These are phyloP conservation scores for Fusarium denticulatum DNA, from an alignment of 2,329 filamentous ascomycete genomes.

Conservation along the genomic window DNA sequence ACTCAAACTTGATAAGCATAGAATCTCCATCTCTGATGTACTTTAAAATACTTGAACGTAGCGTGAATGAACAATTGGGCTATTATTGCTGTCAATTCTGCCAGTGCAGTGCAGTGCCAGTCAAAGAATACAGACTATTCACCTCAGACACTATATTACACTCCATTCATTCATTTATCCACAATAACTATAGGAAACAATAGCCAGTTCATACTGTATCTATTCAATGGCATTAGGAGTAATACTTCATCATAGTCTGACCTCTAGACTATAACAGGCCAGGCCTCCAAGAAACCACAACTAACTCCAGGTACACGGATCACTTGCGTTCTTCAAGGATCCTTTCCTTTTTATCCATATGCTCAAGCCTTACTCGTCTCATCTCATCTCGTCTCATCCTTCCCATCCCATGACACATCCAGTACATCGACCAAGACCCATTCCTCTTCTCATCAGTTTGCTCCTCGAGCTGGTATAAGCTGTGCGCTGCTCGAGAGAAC, in stretches of 20 bases:
- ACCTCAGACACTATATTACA: not conserved
- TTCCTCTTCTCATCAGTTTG: slow-evolving; percentile 25
- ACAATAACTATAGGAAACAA: not conserved
- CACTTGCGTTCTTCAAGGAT: slow-evolving; percentile 28
- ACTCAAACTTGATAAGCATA: not conserved
- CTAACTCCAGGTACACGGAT: slow-evolving; percentile 37
- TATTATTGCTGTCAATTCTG: not conserved
- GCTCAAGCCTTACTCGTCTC: slow-evolving; percentile 16
- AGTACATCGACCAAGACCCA: slow-evolving; percentile 30
- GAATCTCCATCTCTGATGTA: fast-evolving
- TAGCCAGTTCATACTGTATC: slow-evolving; percentile 25
- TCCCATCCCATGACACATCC: slow-evolving; percentile 28
- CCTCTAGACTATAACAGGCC: slow-evolving; percentile 10
- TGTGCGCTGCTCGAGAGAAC: slow-evolving; percentile 37
- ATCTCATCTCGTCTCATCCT: not conserved
- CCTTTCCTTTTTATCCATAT: slow-evolving; percentile 30
- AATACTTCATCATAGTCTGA: slow-evolving; percentile 28
- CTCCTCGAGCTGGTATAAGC: slow-evolving; percentile 34
- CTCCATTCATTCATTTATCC: not conserved
- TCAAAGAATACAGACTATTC: not conserved
- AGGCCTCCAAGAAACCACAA: slow-evolving; percentile 20
- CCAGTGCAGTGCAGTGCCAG: not conserved
- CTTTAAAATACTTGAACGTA: not conserved
- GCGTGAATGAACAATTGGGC: not conserved
- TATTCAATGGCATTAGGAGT: slow-evolving; percentile 43